Evolutionary conservation across 73 alveolate genomes (phyloP).

Genomic region (Symbiodinium natans): DNA sequence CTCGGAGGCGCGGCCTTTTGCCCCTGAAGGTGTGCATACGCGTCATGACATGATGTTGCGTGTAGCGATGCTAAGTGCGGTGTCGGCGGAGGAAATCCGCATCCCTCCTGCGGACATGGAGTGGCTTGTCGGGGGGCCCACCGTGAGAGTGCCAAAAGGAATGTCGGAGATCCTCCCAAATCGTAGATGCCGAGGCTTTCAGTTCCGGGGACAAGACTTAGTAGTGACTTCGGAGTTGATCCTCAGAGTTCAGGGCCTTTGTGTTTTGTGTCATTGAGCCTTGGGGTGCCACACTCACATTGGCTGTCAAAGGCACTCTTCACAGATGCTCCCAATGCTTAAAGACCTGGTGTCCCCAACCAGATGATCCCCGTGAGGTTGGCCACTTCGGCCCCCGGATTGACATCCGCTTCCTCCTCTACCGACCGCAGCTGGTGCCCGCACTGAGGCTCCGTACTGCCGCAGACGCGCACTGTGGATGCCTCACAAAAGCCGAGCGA

Average conservation of each 20-base stretch:
- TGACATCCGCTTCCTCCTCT: background rate
- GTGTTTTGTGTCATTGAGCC: background rate
- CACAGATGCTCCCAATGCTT: background rate
- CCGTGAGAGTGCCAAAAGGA: background rate
- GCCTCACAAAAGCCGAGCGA: too few relatives aligned
- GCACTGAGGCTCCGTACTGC: background rate
- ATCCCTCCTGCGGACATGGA: background rate
- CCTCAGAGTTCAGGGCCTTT: too few relatives aligned
- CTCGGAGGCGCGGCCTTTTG: background rate
- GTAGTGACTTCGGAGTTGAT: too few relatives aligned
- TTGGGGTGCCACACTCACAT: background rate
- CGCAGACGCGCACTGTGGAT: too few relatives aligned
- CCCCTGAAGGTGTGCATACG: too few relatives aligned
- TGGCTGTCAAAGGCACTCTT: background rate
- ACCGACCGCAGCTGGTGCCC: slow-evolving; percentile 1
- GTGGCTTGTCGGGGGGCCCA: background rate
- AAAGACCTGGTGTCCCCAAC: too few relatives aligned
- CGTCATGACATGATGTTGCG: too few relatives aligned
- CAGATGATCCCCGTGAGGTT: background rate
- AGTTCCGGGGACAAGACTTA: background rate
- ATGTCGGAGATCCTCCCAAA: background rate
- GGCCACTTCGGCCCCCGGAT: background rate
- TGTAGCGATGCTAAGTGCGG: too few relatives aligned
- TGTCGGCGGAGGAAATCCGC: background rate
- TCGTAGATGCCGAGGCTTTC: background rate